A percentile compares a stretch with the other conserved stretches of the same genome.
Evolutionary conservation across 2,329 filamentous ascomycete genomes (phyloP).

Genomic region (Aspergillus novoparasiticus): DNA sequence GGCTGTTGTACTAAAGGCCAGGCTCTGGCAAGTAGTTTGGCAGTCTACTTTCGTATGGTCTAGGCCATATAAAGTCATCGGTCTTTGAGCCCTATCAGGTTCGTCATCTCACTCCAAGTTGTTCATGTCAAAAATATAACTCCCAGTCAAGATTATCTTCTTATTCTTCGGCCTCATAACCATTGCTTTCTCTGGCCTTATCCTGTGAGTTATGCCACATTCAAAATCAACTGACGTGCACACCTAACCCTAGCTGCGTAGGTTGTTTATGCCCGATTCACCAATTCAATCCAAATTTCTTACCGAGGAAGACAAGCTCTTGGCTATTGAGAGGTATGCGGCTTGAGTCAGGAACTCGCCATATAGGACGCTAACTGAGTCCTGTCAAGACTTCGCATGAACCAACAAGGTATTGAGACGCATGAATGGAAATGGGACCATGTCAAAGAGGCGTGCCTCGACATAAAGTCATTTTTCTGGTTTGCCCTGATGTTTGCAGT

Average conservation of each 20-base stretch:
- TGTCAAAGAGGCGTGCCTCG: slow-evolving; percentile 56
- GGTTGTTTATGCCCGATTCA: slow-evolving; percentile 63
- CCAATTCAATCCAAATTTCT: slow-evolving; percentile 63
- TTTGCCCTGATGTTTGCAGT: slow-evolving; percentile 57
- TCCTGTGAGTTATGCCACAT: slow-evolving; percentile 42
- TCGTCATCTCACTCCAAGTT: background rate
- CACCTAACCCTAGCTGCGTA: slow-evolving; percentile 9
- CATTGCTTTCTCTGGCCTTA: slow-evolving; percentile 52
- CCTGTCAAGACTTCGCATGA: slow-evolving; percentile 47
- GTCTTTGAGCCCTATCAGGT: slow-evolving; percentile 56
- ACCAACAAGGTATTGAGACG: slow-evolving; percentile 48
- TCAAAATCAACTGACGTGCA: background rate
- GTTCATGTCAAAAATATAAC: background rate
- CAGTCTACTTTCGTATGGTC: slow-evolving; percentile 58
- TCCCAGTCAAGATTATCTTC: slow-evolving; percentile 30
- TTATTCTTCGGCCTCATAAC: slow-evolving; percentile 51
- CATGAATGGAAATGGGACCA: slow-evolving; percentile 56
- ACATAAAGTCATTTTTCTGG: slow-evolving; percentile 65
- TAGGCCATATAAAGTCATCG: slow-evolving; percentile 50
- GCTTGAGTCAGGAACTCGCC: background rate
- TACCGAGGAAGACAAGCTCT: slow-evolving; percentile 56
- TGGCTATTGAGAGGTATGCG: slow-evolving; percentile 57
- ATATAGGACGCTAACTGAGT: background rate
- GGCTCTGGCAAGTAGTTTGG: slow-evolving; percentile 38
- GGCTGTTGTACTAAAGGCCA: background rate